Evolutionary conservation across 352 stramenopile genomes (phyloP).

Genomic region (Globisporangium nunn): DNA sequence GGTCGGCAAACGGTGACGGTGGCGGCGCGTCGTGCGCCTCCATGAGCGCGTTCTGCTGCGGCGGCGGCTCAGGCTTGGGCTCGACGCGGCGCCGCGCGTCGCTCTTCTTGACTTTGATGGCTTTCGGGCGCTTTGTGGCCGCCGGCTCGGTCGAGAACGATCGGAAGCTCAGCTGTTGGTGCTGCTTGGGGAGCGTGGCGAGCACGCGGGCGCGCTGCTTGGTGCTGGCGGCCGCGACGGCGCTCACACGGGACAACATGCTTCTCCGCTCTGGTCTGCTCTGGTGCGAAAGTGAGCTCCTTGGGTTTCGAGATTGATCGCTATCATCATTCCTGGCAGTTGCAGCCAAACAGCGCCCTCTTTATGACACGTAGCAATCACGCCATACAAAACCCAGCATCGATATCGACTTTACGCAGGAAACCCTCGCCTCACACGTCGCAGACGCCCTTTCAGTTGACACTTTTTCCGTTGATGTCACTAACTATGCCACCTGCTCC

Average conservation of each 20-base stretch:
- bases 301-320: neutral
- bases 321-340: neutral
- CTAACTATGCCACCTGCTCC: neutral
- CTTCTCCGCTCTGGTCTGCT: neutral
- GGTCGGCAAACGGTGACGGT: conserved; percentile 24
- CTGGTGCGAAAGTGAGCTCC: neutral
- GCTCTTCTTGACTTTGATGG: conserved; percentile 68
- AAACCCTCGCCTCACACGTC: neutral
- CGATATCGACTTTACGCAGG: neutral
- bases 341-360: neutral
- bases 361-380: neutral
- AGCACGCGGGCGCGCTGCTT: neutral
- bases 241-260: neutral
- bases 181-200: neutral
- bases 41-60: conserved; percentile 26
- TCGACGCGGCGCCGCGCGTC: conserved; percentile 46
- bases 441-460: neutral
- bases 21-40: conserved; percentile 18
- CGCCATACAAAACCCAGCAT: neutral
- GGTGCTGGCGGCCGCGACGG: neutral
- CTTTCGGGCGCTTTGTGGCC: conserved; percentile 37
- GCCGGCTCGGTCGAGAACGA: conserved; percentile 26
- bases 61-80: conserved; percentile 21
- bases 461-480: neutral
- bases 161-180: conserved; percentile 9